Conservation (phyloP, 2,329 filamentous ascomycete genomes). For the Hymenoscyphus scutula region DNA sequence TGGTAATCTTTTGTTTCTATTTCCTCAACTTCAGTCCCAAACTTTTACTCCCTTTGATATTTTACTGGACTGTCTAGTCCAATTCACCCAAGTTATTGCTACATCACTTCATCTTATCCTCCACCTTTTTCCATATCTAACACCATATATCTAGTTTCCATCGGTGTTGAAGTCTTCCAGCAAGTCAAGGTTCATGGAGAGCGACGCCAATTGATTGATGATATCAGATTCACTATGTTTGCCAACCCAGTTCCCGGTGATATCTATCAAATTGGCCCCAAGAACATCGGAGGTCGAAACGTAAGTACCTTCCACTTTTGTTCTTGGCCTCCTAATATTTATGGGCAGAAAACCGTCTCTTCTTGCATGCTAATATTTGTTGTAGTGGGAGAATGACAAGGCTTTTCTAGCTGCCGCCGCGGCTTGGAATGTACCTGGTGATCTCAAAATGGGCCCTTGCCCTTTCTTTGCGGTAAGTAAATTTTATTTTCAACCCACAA, state of each 20-base stretch:
- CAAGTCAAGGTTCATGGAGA: not conserved
- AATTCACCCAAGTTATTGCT: too few relatives aligned
- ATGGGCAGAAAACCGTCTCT: not conserved
- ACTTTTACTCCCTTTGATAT: too few relatives aligned
- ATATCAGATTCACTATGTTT: not conserved
- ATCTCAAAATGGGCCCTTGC: not conserved
- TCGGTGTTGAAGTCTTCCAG: not conserved
- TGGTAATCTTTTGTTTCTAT: not conserved
- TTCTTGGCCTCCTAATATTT: too few relatives aligned
- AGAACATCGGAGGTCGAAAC: not conserved
- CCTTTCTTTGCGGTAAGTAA: not conserved
- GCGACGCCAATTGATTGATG: not conserved
- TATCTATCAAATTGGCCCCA: not conserved
- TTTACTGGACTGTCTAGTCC: too few relatives aligned
- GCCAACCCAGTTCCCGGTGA: not conserved
- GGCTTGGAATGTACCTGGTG: not conserved
- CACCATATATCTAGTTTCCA: not conserved
- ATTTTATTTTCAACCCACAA: not conserved
- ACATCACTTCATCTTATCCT: not conserved
- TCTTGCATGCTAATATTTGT: not conserved
- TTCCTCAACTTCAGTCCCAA: not conserved
- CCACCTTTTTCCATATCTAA: not conserved
- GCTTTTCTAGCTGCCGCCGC: not conserved
- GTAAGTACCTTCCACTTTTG: too few relatives aligned
- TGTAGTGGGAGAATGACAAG: not conserved